Evolutionary conservation across 805 yeast genomes (phyloP), one percentile per base, ranked within the genome.

Genomic region (Ascoidea asiatica): DNA sequence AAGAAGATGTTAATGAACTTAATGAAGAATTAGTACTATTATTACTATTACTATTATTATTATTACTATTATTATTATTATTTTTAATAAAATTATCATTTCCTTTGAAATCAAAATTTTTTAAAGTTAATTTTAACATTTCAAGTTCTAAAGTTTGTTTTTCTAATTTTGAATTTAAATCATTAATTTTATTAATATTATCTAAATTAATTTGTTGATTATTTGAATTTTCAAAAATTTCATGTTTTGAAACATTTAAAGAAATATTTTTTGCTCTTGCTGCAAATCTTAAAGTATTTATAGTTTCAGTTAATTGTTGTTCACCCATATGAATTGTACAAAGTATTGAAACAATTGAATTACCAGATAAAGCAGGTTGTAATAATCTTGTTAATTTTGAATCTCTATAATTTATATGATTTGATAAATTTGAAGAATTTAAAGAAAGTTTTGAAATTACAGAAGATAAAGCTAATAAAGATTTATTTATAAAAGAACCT

Each of bases 361-460:
- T 75, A 1, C 97, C 97, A 23, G 92, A 81, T 36, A 90, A 67
- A 0, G 97, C 92, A 1, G 96, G 96, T 61, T 92, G 97, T 46
- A 90, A 64, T 29, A 90, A 64, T 47, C 98, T 67, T 0, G 98
- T 90, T 46, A 90, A 72, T 57, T 90, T 90, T 3, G 95, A 86
- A 59, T 90, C 97, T 58, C 98, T 69, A 62, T 86, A 90, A 0
- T 97, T 97, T 35, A 92, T 75, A 57, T 92, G 97, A 46, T 37
- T 46, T 5, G 44, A 37, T 7, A 62, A 52, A 1, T 65, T 50
- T 2, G 63, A 52, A 1, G 64, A 56, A 15, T 56, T 52, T 18
- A 52, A 69, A 20, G 85, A 74, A 37, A 90, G 66, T 53, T 86
- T 80, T 21, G 94, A 77, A 46, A 90, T 88, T n/a, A 90, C 96